Conservation (phyloP, 2,329 filamentous ascomycete species). For the Exophiala xenobiotica region DNA sequence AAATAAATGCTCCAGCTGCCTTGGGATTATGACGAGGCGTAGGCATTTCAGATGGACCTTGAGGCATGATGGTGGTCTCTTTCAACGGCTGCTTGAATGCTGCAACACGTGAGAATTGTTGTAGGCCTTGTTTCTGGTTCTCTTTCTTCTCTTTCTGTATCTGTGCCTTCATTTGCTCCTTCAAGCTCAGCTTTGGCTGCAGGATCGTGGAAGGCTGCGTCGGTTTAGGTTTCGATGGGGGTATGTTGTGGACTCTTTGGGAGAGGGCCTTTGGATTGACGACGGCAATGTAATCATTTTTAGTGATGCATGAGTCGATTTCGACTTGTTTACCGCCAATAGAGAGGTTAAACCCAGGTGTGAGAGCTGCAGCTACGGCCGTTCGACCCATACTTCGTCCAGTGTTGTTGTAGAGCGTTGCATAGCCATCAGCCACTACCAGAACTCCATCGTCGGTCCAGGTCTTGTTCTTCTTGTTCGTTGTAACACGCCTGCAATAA, state of each 20-base stretch:
- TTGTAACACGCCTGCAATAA: constrained; percentile 56
- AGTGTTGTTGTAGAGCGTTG: constrained; percentile 61
- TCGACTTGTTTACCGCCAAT: constrained; percentile 68
- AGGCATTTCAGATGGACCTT: constrained; percentile 47
- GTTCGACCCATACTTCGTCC: constrained; percentile 63
- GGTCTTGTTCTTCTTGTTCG: constrained; percentile 71
- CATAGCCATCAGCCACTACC: constrained; percentile 56
- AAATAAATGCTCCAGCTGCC: constrained; percentile 61
- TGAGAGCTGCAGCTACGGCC: constrained; percentile 55
- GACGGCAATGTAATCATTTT: constrained; percentile 13
- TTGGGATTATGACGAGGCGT: constrained; percentile 65
- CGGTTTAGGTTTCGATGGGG: constrained; percentile 29
- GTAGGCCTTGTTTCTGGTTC: constrained; percentile 36
- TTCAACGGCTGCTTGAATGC: constrained; percentile 64
- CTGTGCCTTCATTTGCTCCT: constrained; percentile 30
- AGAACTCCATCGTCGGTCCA: constrained; percentile 74
- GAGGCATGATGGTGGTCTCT: constrained; percentile 51
- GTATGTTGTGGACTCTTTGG: constrained; percentile 8
- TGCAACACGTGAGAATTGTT: constrained; percentile 33
- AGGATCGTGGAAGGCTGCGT: constrained; percentile 23
- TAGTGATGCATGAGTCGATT: constrained; percentile 59
- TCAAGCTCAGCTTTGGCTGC: constrained; percentile 32
- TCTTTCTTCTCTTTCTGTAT: constrained; percentile 35
- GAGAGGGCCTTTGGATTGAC: constrained; percentile 6
- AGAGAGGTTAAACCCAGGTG: constrained; percentile 61